These are phyloP conservation scores for Apophysomyces sp. DNA, from an alignment of 371 early-diverging fungal genomes.

Conservation along the genomic window DNA sequence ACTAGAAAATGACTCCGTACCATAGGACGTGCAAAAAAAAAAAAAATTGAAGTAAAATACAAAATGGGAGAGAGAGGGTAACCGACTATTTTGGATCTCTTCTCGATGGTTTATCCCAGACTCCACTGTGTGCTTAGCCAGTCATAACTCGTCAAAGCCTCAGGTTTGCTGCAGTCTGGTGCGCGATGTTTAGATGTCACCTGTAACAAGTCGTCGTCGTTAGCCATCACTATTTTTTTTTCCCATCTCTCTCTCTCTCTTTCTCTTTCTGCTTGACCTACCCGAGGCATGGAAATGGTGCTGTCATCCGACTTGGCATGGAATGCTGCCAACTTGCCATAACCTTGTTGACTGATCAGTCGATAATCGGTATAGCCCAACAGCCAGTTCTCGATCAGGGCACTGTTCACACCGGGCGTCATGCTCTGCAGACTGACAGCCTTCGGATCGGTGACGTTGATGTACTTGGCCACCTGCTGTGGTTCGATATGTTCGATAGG, in stretches of 20 bases:
- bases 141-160: conserved; percentile 27
- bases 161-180: conserved; percentile 25
- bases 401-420: conserved; percentile 29
- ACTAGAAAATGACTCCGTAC: too few species aligned
- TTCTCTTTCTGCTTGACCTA: conserved; percentile 7
- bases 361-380: conserved; percentile 30
- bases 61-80: not conserved
- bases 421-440: conserved; percentile 20
- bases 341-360: conserved; percentile 39
- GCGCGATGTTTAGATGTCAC: conserved; percentile 1
- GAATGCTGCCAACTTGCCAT: conserved; percentile 44
- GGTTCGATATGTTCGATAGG: conserved; percentile 35
- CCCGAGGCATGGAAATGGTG: conserved; percentile 38
- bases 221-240: not conserved
- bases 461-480: conserved; percentile 28
- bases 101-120: conserved; percentile 26
- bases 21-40: too few species aligned
- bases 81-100: not conserved
- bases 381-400: conserved; percentile 41
- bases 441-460: conserved; percentile 18
- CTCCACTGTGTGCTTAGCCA: conserved; percentile 42
- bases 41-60: too few species aligned
- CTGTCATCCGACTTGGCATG: conserved; percentile 35
- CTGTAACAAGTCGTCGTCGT: not conserved
- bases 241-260: not conserved